Percentiles rank a stretch among this genome's conserved stretches.
Conservation (phyloP, 2,329 filamentous ascomycete genomes). For the Trichoderma hamatum region DNA sequence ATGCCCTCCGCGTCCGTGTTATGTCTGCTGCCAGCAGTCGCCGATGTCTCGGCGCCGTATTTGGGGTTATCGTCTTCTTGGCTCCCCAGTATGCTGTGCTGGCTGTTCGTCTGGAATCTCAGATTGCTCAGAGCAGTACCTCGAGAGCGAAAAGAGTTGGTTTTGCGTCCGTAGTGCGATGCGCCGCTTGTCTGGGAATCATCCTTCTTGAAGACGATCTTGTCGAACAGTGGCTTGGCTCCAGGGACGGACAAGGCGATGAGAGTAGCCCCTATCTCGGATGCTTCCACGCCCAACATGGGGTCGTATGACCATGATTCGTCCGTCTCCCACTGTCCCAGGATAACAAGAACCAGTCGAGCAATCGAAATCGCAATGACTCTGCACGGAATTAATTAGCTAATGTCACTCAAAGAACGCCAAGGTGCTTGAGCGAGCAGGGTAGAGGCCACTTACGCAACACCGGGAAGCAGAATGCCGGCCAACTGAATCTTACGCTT, state of each 20-base stretch:
- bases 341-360: conserved; percentile 51
- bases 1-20: conserved; percentile 39
- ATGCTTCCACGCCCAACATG: conserved; percentile 52
- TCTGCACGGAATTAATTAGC: conserved; percentile 34
- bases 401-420: too few species aligned
- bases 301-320: conserved; percentile 56
- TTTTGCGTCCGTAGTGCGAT: conserved; percentile 33
- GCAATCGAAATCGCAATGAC: conserved; percentile 53
- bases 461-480: conserved; percentile 52
- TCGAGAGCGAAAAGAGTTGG: conserved; percentile 30
- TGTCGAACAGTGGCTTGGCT: conserved; percentile 51
- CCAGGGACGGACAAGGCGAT: conserved; percentile 55
- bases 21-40: conserved; percentile 32
- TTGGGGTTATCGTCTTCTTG: conserved; percentile 31
- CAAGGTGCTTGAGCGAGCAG: background rate
- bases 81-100: conserved; percentile 36
- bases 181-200: conserved; percentile 32
- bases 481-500: conserved; percentile 52
- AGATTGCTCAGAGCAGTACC: conserved; percentile 39
- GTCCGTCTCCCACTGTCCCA: conserved; percentile 51
- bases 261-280: conserved; percentile 54
- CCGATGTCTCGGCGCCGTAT: conserved; percentile 33
- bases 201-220: conserved; percentile 36
- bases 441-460: conserved; percentile 43
- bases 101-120: conserved; percentile 35